phyloP scores from a whole-genome alignment of 2,329 filamentous ascomycete species.

The Fusarium sp. region DNA sequence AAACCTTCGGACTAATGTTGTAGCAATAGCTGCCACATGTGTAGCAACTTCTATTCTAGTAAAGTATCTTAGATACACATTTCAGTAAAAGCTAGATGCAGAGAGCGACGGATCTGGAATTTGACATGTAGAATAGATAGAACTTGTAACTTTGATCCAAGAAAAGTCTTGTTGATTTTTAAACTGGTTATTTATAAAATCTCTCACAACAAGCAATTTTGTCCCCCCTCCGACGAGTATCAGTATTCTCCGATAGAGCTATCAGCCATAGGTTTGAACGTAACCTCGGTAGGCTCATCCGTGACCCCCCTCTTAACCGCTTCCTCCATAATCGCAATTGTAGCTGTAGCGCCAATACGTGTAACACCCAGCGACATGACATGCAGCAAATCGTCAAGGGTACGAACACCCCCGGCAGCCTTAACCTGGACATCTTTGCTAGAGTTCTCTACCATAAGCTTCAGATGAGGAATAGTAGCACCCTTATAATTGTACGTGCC shows the following conservation, averaged over 20 bases:
- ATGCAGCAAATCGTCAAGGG: constrained; percentile 65
- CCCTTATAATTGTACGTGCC: constrained; percentile 65
- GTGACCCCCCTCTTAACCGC: constrained; percentile 61
- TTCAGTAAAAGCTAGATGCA: too few relatives aligned
- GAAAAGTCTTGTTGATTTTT: too few relatives aligned
- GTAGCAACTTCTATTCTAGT: too few relatives aligned
- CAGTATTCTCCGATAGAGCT: constrained; percentile 11
- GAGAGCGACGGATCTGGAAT: too few relatives aligned
- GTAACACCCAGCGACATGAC: constrained; percentile 65
- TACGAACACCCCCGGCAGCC: constrained; percentile 66
- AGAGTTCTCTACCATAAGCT: constrained; percentile 62
- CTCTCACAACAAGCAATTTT: rapidly evolving
- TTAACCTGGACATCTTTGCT: constrained; percentile 60
- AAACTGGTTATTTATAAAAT: too few relatives aligned
- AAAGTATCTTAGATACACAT: too few relatives aligned
- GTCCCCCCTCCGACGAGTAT: rapidly evolving
- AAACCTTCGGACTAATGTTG: too few relatives aligned
- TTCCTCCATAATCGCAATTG: constrained; percentile 64
- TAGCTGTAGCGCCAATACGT: constrained; percentile 67
- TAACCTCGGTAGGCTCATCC: constrained; percentile 30
- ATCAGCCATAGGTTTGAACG: constrained; percentile 21
- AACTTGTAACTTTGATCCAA: too few relatives aligned
- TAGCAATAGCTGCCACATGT: too few relatives aligned
- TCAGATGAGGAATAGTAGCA: constrained; percentile 61
- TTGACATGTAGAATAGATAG: rapidly evolving